Evolutionary conservation across 306 rosid species (phyloP).

Genomic region (Sicyos edulis): DNA sequence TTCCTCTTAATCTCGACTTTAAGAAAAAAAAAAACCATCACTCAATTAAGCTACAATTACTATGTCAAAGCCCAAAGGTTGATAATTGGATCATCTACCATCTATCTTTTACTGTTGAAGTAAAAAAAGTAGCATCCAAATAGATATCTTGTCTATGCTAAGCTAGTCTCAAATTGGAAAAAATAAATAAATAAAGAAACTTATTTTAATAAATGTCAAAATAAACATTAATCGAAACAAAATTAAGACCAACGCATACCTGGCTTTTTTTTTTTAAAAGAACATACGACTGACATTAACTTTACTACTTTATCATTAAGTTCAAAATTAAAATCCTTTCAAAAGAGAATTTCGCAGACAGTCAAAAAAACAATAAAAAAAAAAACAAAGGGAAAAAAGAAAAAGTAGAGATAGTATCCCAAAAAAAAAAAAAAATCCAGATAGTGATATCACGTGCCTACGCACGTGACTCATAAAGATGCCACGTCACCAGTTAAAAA

Average conservation of each 20-base stretch:
- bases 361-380: neutral
- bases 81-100: too few relatives aligned
- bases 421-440: neutral
- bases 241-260: too few relatives aligned
- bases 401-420: neutral
- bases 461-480: neutral
- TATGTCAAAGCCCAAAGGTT: too few relatives aligned
- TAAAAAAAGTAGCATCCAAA: too few relatives aligned
- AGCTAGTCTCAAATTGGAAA: too few relatives aligned
- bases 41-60: too few relatives aligned
- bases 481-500: constrained; percentile 11
- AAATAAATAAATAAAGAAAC: neutral
- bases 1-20: too few relatives aligned
- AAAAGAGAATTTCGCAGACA: neutral
- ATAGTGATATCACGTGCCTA: constrained; percentile 4
- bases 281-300: neutral
- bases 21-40: too few relatives aligned
- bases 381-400: neutral
- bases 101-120: too few relatives aligned
- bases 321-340: neutral
- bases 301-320: neutral
- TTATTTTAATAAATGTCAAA: neutral
- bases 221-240: neutral
- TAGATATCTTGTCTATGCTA: too few relatives aligned
- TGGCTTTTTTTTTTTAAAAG: neutral